phyloP scores from a whole-genome alignment of 257 asterid genomes.

The Nicotiana otophora region DNA sequence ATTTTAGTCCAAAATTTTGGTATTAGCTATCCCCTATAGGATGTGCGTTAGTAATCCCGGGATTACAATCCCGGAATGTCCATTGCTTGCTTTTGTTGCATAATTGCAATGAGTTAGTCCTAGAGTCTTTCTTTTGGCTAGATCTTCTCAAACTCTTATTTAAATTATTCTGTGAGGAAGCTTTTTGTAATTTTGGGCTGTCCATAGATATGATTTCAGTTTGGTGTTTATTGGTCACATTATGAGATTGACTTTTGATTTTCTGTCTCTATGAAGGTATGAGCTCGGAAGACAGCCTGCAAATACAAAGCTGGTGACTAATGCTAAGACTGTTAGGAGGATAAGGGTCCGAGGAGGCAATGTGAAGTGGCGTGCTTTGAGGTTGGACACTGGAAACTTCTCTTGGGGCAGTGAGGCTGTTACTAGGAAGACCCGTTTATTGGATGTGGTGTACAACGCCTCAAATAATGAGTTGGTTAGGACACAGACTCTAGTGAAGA shows the following conservation, averaged over 20 bases:
- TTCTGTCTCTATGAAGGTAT: constrained; percentile 21
- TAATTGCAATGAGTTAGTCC: background rate
- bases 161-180: no score
- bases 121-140: background rate
- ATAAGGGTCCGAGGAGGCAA: constrained; percentile 40
- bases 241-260: background rate
- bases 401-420: constrained; percentile 46
- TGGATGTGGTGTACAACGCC: constrained; percentile 37
- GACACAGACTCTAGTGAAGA: constrained; percentile 39
- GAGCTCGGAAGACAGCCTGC: constrained; percentile 48
- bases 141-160: background rate
- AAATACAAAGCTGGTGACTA: constrained; percentile 34
- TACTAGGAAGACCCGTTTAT: constrained; percentile 34
- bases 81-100: background rate
- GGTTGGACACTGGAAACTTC: constrained; percentile 38
- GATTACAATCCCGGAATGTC: no score
- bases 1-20: no score
- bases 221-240: no score
- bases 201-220: background rate
- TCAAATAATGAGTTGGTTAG: constrained; percentile 39
- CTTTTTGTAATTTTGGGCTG: background rate
- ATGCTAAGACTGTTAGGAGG: constrained; percentile 40
- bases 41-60: no score
- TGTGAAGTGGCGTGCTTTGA: constrained; percentile 41
- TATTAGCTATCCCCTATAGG: no score